Base-by-base conservation (phyloP, 345 rosid species). In the Salix koriyanagi region DNA sequence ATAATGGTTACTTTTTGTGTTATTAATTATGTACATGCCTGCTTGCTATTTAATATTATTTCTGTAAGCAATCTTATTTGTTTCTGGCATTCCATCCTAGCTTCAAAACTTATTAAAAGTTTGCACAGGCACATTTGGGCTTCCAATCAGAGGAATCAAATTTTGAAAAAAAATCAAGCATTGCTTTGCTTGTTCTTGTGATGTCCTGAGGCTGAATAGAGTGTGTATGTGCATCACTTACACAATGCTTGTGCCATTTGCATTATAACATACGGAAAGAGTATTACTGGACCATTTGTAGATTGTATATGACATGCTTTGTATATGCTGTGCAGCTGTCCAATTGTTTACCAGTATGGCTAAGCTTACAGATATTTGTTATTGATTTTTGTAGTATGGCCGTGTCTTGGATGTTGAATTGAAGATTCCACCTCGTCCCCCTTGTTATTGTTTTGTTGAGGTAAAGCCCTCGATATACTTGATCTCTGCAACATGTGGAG, bases 391-490 rank as follows among this genome's bases (percentile, higher is more conserved):
- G 75, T 76, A 93, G 98, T 92, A 93, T 84, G 98, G 98, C 46
- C 64, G 64, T 23, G 10, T 58, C 64, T 26, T 58, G 26, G 64
- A 58, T 58, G 64, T 58, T 60, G 97, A 96, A 75, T 82, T 96
- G 92, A 96, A 94, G 90, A 86, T 94, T 80, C 98, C 97, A 2
- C 97, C 92, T 67, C 95, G 94, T 14, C 98, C 99, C 79, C 99
- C 99, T 25, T 87, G 97, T 77, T 96, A 93, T 83, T 92, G 92
- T 83, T 96, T 96, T 85, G 97, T 96, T 25, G 99, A 96, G 97
- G 99, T 96, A 90, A 23, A 5, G 18, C 26, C 76, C 14, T 73
- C 46, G 15, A 26, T 3, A 58, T 5, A 58, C 28, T 58, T 58
- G 28, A 58, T 58, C 28, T 4, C 28, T 23, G 64, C 64, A 58